Evolutionary conservation across 2,329 filamentous ascomycete species (phyloP).

Genomic region (Fusarium avenaceum): DNA sequence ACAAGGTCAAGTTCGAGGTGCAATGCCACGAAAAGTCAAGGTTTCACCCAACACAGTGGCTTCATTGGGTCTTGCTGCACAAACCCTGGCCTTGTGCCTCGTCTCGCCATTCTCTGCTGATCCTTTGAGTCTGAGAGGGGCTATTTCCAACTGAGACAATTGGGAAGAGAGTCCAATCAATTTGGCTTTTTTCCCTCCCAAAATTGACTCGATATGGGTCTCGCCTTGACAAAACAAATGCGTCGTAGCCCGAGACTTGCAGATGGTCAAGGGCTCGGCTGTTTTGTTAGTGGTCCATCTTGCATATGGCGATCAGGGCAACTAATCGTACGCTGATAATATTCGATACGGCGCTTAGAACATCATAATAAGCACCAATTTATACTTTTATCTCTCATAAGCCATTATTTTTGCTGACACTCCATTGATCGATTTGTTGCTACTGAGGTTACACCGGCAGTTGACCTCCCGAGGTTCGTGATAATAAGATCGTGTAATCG

Average conservation of each 20-base stretch:
- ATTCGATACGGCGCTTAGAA: background rate
- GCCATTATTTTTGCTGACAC: background rate
- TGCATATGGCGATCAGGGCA: slow-evolving; percentile 18
- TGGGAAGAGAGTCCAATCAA: slow-evolving; percentile 7
- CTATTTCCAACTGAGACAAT: slow-evolving; percentile 25
- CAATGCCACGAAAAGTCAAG: slow-evolving; percentile 22
- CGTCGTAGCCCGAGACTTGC: slow-evolving; percentile 29
- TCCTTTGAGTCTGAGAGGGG: slow-evolving; percentile 21
- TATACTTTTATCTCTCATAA: background rate
- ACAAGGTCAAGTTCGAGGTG: slow-evolving; percentile 9
- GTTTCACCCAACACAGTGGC: slow-evolving; percentile 21
- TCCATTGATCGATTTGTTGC: too few species aligned
- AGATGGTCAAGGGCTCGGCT: slow-evolving; percentile 7
- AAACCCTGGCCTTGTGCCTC: slow-evolving; percentile 29
- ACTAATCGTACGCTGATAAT: background rate
- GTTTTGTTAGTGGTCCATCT: slow-evolving; percentile 17
- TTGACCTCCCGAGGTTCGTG: background rate
- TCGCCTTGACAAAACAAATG: slow-evolving; percentile 4
- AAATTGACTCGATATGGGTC: slow-evolving; percentile 5
- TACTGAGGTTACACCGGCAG: background rate
- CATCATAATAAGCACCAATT: background rate
- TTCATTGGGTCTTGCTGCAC: slow-evolving; percentile 32
- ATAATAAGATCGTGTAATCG: slow-evolving; percentile 3
- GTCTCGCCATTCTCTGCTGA: slow-evolving; percentile 20
- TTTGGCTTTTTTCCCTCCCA: slow-evolving; percentile 6